phyloP scores from a whole-genome alignment of 306 rosid species.

The Fagus sylvatica region DNA sequence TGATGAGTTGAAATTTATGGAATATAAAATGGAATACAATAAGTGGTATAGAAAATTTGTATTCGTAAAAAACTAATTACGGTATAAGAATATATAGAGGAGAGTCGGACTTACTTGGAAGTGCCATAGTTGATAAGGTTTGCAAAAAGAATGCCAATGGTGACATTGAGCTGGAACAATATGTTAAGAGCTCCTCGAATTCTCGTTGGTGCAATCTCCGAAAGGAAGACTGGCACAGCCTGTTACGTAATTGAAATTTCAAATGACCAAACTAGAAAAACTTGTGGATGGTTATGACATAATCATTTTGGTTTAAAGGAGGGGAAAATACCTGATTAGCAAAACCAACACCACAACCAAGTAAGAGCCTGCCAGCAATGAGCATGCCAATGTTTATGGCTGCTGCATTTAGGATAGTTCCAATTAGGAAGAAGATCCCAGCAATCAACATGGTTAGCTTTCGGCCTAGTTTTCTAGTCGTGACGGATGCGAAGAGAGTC shows the following conservation, averaged over 20 bases:
- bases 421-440: constrained; percentile 57
- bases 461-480: constrained; percentile 56
- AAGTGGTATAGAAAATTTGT: too few relatives aligned
- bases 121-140: constrained; percentile 52
- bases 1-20: too few relatives aligned
- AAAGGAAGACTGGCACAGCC: constrained; percentile 68
- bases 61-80: too few relatives aligned
- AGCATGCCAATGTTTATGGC: constrained; percentile 47
- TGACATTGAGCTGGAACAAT: constrained; percentile 60
- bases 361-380: constrained; percentile 57
- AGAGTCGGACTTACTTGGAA: constrained; percentile 34
- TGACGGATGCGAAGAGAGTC: constrained; percentile 55
- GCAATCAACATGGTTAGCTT: constrained; percentile 67
- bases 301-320: too few relatives aligned
- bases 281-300: too few relatives aligned
- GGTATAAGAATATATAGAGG: too few relatives aligned
- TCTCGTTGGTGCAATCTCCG: constrained; percentile 72
- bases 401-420: constrained; percentile 50
- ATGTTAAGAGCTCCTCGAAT: constrained; percentile 72
- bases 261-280: neutral
- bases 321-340: constrained; percentile 55
- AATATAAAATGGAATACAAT: too few relatives aligned
- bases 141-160: constrained; percentile 66
- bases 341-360: constrained; percentile 86
- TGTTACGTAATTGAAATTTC: neutral